Percentiles rank a stretch among this genome's conserved stretches.
phyloP scores from a whole-genome alignment of 164 flowering plant species.

The Nelumbo lutea region DNA sequence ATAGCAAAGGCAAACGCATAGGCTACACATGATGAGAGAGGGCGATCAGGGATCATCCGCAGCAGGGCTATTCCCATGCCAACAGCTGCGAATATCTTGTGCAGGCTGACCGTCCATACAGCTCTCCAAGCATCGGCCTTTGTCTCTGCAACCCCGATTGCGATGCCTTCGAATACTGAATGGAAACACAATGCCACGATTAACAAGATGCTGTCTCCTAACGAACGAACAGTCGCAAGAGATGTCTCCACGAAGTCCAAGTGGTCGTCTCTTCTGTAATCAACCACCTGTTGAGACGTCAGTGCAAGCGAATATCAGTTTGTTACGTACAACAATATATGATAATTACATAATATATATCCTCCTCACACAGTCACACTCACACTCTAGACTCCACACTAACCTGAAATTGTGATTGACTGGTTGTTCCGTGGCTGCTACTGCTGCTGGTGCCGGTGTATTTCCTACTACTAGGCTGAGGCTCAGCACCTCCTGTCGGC shows the following conservation, averaged over 20 bases:
- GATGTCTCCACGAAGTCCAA: slow-evolving; percentile 10
- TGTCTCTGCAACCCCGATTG: slow-evolving; percentile 72
- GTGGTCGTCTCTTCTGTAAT: background rate
- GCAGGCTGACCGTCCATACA: slow-evolving; percentile 63
- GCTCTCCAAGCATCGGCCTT: slow-evolving; percentile 70
- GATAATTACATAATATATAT: too few species aligned
- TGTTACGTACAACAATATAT: too few species aligned
- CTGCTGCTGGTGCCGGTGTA: too few species aligned
- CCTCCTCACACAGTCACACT: too few species aligned
- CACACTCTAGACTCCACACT: too few species aligned
- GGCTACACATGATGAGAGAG: slow-evolving; percentile 43
- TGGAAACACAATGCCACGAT: slow-evolving; percentile 67
- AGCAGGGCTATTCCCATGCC: slow-evolving; percentile 83
- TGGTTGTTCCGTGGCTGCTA: too few species aligned
- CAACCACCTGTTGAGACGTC: too few species aligned
- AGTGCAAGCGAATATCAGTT: too few species aligned
- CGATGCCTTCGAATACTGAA: slow-evolving; percentile 76
- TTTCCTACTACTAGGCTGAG: too few species aligned
- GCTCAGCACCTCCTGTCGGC: too few species aligned
- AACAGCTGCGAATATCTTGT: slow-evolving; percentile 72
- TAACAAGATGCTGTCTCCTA: slow-evolving; percentile 59
- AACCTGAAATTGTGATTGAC: too few species aligned
- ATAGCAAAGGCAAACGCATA: slow-evolving; percentile 73
- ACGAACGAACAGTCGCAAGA: slow-evolving; percentile 28
- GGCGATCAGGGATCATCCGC: slow-evolving; percentile 61